These are phyloP conservation scores for Tetrapyrgos nigripes DNA, from an alignment of 1,284 basidiomycete genomes.

Conservation along the genomic window DNA sequence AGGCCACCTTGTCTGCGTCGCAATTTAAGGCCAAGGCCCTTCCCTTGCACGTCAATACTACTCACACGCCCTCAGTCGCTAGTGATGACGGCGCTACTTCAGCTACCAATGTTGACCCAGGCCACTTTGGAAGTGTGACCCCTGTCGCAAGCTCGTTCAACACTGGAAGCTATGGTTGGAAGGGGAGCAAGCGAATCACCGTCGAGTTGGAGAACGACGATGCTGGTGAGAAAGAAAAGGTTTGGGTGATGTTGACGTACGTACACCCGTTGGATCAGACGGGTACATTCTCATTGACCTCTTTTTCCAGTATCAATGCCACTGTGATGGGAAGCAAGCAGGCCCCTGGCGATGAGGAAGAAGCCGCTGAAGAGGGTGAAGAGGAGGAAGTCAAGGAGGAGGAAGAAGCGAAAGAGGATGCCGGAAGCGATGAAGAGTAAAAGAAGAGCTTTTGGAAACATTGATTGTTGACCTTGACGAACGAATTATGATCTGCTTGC, in stretches of 20 bases:
- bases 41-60: conserved; percentile 71
- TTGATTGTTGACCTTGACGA: not conserved
- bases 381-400: conserved; percentile 32
- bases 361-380: conserved; percentile 31
- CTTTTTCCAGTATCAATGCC: conserved; percentile 67
- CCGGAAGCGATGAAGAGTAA: no score
- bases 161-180: conserved; percentile 85
- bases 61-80: conserved; percentile 64
- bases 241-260: conserved; percentile 78
- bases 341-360: conserved; percentile 46
- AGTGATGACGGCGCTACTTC: conserved; percentile 39
- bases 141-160: conserved; percentile 65
- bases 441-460: not conserved
- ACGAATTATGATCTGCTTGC: not conserved
- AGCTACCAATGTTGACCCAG: conserved; percentile 56
- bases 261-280: conserved; percentile 33
- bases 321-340: conserved; percentile 79
- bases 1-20: conserved; percentile 54
- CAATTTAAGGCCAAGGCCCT: conserved; percentile 69
- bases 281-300: no score
- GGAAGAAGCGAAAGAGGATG: conserved; percentile 33
- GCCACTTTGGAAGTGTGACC: conserved; percentile 63
- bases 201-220: conserved; percentile 65
- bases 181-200: conserved; percentile 70
- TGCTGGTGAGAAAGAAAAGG: conserved; percentile 63